Evolutionary conservation across 2,329 filamentous ascomycete species (phyloP).

Genomic region (Torrubiella hemipterigena): DNA sequence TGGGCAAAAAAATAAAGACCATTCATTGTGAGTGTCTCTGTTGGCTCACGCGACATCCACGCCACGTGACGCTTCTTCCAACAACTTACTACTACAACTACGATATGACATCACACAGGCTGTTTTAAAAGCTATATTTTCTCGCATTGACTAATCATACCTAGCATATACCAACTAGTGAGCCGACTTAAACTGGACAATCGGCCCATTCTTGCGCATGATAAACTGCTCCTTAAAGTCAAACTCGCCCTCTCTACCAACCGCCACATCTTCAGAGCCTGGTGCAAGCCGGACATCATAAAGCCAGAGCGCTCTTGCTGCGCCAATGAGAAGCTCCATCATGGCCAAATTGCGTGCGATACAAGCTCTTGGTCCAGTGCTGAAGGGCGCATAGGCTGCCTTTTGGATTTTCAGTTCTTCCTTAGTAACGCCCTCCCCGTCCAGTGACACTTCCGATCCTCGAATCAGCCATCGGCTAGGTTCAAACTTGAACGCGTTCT

Average conservation of each 20-base stretch:
- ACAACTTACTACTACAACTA: too few relatives aligned
- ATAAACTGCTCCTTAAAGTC: not conserved
- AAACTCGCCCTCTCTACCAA: not conserved
- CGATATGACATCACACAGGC: too few relatives aligned
- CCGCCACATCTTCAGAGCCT: not conserved
- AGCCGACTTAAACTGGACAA: not conserved
- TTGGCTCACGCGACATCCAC: too few relatives aligned
- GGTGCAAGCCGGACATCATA: not conserved
- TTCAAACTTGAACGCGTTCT: not conserved
- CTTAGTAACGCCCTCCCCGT: not conserved
- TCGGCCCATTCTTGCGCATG: not conserved
- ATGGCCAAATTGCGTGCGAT: not conserved
- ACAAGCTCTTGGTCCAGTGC: not conserved
- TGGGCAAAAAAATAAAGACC: too few relatives aligned
- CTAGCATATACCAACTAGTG: too few relatives aligned
- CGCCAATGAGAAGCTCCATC: not conserved
- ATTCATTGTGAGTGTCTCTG: too few relatives aligned
- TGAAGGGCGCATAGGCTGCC: not conserved
- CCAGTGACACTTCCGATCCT: not conserved
- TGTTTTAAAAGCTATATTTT: too few relatives aligned
- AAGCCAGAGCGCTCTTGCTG: not conserved
- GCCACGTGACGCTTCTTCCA: too few relatives aligned
- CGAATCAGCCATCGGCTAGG: not conserved
- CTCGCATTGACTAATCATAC: too few relatives aligned
- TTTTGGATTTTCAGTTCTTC: not conserved